These are phyloP conservation scores for Sutorius eximius DNA, from an alignment of 1,284 basidiomycete species.

Conservation along the genomic window DNA sequence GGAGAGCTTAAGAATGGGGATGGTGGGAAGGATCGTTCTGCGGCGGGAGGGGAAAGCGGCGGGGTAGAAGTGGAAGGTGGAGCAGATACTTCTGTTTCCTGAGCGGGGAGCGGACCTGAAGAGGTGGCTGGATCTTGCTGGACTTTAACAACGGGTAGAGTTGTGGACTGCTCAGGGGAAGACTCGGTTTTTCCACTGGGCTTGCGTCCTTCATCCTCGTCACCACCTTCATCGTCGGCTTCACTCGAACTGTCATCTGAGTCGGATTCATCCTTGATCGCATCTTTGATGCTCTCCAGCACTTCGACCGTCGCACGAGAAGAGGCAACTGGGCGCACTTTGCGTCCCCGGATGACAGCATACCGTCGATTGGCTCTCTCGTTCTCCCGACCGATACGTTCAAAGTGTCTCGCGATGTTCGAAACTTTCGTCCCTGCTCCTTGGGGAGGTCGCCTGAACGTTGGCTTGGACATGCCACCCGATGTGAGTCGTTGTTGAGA, in stretches of 20 bases:
- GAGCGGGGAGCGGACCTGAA: conserved; percentile 10
- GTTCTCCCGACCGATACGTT: conserved; percentile 65
- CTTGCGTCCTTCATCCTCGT: conserved; percentile 56
- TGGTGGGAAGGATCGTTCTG: conserved; percentile 45
- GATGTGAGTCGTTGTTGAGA: conserved; percentile 43
- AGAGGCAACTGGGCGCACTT: conserved; percentile 90
- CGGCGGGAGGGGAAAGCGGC: conserved; percentile 34
- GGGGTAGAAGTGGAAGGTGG: conserved; percentile 28
- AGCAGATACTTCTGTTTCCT: conserved; percentile 16
- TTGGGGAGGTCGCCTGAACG: conserved; percentile 52
- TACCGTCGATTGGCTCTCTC: conserved; percentile 71
- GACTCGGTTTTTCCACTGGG: conserved; percentile 34
- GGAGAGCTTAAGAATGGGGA: conserved; percentile 53
- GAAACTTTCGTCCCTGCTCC: conserved; percentile 64
- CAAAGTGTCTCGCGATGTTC: conserved; percentile 75
- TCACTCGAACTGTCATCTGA: conserved; percentile 79
- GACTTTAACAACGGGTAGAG: conserved; percentile 23
- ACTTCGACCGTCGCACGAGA: conserved; percentile 90
- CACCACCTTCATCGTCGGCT: conserved; percentile 85
- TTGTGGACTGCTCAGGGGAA: conserved; percentile 38
- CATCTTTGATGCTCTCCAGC: conserved; percentile 89
- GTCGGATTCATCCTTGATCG: conserved; percentile 85
- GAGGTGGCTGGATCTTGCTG: conserved; percentile 11
- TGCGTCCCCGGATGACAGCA: conserved; percentile 79
- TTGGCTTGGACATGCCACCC: conserved; percentile 43